These are phyloP conservation scores for Aspergillus nomiae DNA, from an alignment of 2,329 filamentous ascomycete species.

Conservation along the genomic window DNA sequence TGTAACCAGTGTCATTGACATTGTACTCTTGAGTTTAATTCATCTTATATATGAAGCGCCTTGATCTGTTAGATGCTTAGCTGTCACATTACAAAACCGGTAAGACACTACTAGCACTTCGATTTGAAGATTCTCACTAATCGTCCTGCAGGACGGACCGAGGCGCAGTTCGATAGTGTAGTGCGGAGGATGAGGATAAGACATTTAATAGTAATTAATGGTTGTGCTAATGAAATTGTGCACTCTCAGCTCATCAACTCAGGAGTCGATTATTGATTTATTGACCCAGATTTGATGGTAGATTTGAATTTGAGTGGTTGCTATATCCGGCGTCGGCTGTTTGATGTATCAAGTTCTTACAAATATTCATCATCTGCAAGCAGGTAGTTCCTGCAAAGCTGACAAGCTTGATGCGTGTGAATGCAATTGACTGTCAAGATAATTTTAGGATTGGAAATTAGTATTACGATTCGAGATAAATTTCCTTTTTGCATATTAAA, in stretches of 20 bases:
- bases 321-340: neutral
- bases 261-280: neutral
- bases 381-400: neutral
- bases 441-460: neutral
- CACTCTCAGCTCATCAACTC: neutral
- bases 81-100: neutral
- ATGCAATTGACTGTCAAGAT: neutral
- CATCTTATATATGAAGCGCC: neutral
- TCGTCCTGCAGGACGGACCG: neutral
- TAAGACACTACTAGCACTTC: neutral
- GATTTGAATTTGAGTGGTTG: neutral
- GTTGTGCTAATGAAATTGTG: neutral
- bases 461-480: neutral
- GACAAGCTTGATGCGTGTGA: neutral
- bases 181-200: neutral
- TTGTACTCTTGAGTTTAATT: neutral
- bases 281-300: neutral
- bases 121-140: neutral
- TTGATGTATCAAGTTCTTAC: neutral
- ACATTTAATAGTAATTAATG: neutral
- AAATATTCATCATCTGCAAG: neutral
- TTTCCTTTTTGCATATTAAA: neutral
- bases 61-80: neutral
- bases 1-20: no score
- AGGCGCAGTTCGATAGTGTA: neutral